Base-by-base conservation (phyloP, 441 rosid species). In the Jatropha multifida region DNA sequence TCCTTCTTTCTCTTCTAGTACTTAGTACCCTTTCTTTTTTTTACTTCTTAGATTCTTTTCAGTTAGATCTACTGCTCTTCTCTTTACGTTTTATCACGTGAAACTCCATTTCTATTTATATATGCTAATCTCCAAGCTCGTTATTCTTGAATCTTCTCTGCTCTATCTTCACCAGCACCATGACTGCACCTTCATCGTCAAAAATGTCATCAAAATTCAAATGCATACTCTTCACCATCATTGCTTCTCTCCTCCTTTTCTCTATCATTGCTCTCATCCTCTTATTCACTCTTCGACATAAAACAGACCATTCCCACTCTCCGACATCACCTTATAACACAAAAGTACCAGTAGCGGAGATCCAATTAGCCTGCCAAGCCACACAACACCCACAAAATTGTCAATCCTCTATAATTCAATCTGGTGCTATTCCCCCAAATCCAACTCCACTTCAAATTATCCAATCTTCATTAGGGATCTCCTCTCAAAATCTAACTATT, bases 321-420 rank as follows among this genome's bases (percentile, higher is more conserved):
- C 68, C 59, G 41, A 75, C 10, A 32, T n/a, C 48, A 18, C 52
- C 68, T n/a, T 76, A 73, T 5, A 41, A 76, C 65, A 32, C 85
- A 1, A 67, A 79, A 15, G 32, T 80, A 15, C 80, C 83, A 18
- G 84, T 75, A 73, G 77, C 83, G 8, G 86, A 79, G 70, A 85
- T 93, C 73, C 80, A 70, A 6, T 84, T 64, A 48, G 94, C 97
- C 15, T 94, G 98, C 73, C 83, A 80, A 55, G 93, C 97, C 37
- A 88, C 97, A 0, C 84, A 88, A 27, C 80, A 78, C 75, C 95
- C 92, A 0, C 88, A 85, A 58, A 73, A 72, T 0, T 94, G 98
- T 77, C 79, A 84, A 2, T 60, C 87, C 42, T 86, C 97, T 11
- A 78, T 93, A 20, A 44, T 84, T 9, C 69, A 84, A 37, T 79